Base-by-base conservation (phyloP, 331 rosid species). In the Prunus yedoensis region DNA sequence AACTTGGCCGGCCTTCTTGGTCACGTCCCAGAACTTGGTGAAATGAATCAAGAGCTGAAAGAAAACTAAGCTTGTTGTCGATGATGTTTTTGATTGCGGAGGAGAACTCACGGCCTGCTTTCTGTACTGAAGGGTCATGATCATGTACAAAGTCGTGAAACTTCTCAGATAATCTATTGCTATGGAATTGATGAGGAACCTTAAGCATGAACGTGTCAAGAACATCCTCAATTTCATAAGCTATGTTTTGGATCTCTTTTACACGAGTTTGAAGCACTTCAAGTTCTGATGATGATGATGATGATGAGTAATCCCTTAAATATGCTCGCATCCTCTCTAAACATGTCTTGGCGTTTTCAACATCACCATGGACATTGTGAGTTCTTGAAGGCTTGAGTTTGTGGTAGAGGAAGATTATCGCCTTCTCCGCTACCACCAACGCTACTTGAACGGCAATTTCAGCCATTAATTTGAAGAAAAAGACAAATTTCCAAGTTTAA, bases 211-310 rank as follows among this genome's bases (percentile, higher is more conserved):
- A 60, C 46, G 5, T 9, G 54, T 74, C 61, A 17, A 61, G 61
- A 16, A 0, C 59, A 30, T 74, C 78, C 28, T 60, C 70, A 74
- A 61, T 46, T 47, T 74, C 49, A 74, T 27, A 74, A 43, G 50
- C 78, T 35, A 74, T 30, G 2, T 49, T 28, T 61, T 20, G 50
- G 25, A 47, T 6, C 3, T 60, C 4, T 61, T 0, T 5, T 4
- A 47, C 27, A 2, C 45, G 50, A 60, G 6, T 13, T 18, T 60
- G 35, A 43, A 74, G 3, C 69, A 0, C 50, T 46, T 10, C 58
- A 10, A 1, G 10, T 1, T 27, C 25, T 16, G 32, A 10, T 18
- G 16, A 12, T 23, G n/a, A 12, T 32, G 21, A 8, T 17, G 51
- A 4, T 2, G 32, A 1, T 10, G 32, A 15, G 46, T 17, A 5